Evolutionary conservation across 1,284 basidiomycete species (phyloP), one percentile per base, ranked within the genome.

Genomic region (Pseudozyma thailandica): DNA sequence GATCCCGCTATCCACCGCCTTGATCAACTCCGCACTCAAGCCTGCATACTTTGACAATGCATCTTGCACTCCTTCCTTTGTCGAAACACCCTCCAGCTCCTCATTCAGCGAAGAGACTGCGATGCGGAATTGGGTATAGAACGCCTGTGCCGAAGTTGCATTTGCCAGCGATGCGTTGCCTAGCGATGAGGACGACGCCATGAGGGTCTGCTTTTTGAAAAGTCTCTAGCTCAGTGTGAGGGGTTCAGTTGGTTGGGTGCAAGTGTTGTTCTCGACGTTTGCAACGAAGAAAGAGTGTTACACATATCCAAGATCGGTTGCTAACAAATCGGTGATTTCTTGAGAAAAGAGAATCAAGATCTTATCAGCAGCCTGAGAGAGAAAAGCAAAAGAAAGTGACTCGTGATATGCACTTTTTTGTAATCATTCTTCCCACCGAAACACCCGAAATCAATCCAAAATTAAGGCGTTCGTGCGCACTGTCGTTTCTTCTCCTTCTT

Each of bases 181-280:
- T 0, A 63, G 13, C 8, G 66, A 70, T 20, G 66, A 58, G 9
- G 55, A 44, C 9, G 66, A 70, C 16, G 66, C 66, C 66, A 70
- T 70, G 23, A 5, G 23, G n/a, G 30, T 25, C n/a, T n/a, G n/a
- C n/a, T n/a, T n/a, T n/a, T n/a, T 35, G 33, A 12, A 9, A n/a
- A 16, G 33, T 35, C n/a, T 12, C 33, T 9, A 9, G 33, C 13
- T 9, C 8, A 16, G 15, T n/a, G 15, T n/a, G 8, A 35, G 15
- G 33, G 33, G 13, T 12, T n/a, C 33, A 35, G 15, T 31, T 31
- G 30, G 15, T 7, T 8, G 8, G 30, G 7, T 15, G 15, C 21
- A 41, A 41, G 39, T 41, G 39, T 41, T 41, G 39, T 41, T 41
- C 39, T 41, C 39, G 37, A 38, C 8, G 8, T 8, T 38, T 18